These are phyloP conservation scores for Oryza meyeriana DNA, from an alignment of 176 grass and related monocot species.

Conservation along the genomic window DNA sequence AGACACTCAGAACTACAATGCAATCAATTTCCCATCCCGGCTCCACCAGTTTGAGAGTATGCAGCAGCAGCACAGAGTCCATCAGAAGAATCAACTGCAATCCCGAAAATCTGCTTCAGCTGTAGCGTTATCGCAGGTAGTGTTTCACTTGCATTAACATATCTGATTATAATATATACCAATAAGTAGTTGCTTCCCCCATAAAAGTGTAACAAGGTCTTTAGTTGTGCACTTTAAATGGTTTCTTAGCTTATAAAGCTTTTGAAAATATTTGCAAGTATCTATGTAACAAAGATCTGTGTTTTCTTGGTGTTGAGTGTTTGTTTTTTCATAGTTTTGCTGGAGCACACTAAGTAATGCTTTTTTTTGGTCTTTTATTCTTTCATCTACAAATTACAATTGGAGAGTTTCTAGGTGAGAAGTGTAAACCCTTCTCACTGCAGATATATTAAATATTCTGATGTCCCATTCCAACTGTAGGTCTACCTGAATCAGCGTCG, in stretches of 20 bases:
- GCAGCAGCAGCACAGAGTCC: slow-evolving; percentile 64
- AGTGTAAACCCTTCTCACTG: neutral
- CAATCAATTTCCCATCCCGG: slow-evolving; percentile 72
- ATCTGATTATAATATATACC: slow-evolving; percentile 7
- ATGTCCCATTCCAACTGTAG: neutral
- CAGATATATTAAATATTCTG: neutral
- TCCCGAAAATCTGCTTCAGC: slow-evolving; percentile 42
- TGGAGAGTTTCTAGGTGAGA: neutral
- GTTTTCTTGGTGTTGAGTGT: neutral
- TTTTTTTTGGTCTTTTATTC: neutral
- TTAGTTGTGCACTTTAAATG: neutral
- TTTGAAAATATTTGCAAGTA: neutral
- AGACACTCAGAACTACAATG: slow-evolving; percentile 54
- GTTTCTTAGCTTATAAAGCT: neutral
- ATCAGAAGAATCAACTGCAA: slow-evolving; percentile 55
- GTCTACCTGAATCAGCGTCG: neutral
- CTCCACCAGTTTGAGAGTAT: slow-evolving; percentile 73
- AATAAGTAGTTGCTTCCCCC: neutral
- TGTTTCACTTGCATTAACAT: slow-evolving; percentile 14
- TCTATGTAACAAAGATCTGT: neutral
- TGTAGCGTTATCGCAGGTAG: slow-evolving; percentile 44
- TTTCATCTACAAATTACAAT: neutral
- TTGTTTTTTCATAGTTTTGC: neutral
- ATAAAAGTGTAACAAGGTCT: neutral
- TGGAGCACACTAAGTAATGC: neutral